Evolutionary conservation across 2,329 filamentous ascomycete species (phyloP), one percentile per base, ranked within the genome.

Genomic region (Penicillium sp.): DNA sequence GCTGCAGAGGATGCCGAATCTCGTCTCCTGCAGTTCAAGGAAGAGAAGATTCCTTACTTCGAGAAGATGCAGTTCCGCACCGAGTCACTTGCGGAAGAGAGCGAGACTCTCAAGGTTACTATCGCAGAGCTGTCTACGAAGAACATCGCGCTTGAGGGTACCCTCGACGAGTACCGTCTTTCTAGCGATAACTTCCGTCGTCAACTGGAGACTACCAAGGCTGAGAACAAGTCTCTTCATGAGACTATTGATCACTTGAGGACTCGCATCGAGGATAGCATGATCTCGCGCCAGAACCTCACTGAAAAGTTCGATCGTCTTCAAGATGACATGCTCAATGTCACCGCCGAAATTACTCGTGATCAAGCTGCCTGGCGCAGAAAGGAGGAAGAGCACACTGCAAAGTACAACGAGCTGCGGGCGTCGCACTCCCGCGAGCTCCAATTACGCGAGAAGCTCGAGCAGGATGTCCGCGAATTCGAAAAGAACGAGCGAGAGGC

Each of bases 241-340:
- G 82, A 80, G 64, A 82, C 83, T 28, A 81, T 95, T 51, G 81
- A 84, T 53, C 84, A 82, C 21, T 76, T 95, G 48, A 82, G 83
- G 54, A 79, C 79, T 40, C 89, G 95, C 64, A 80, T 93, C 37
- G 84, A 93, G 62, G 90, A 95, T 71, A 91, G 88, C 62, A 83
- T 90, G 63, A 82, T 85, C 55, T 80, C 94, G 52, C 84, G 89
- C 51, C 88, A 95, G 65, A 82, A 78, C 53, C 90, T 94, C 80
- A 84, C 88, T 57, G 76, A 77, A 65, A 95, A 93, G 69, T 86
- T 96, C 62, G 81, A 91, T 59, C 82, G 82, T 52, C 75, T 98
- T 34, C 90, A 97, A 69, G 81, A 88, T 55, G 88, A 96, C 59
- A 91, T 97, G 84, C 80, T 83, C 29, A 76, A 76, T 49, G 87